These are phyloP conservation scores for Auxenochlorella pyrenoidosa DNA, from an alignment of 139 green algal species.

Conservation along the genomic window DNA sequence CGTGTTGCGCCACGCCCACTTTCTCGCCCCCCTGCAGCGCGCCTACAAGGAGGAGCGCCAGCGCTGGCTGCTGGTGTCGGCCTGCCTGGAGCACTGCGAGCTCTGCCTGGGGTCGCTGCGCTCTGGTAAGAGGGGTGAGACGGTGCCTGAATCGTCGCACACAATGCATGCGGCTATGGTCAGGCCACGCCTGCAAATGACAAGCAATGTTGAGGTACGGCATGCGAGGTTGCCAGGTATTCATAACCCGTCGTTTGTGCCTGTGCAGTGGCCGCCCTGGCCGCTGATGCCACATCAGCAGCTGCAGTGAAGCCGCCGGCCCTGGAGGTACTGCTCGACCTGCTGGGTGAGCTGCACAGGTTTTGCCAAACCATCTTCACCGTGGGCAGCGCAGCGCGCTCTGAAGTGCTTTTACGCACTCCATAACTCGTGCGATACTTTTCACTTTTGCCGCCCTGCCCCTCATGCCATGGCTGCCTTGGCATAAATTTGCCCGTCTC, in stretches of 20 bases:
- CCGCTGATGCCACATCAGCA: slow-evolving; percentile 3
- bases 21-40: background rate
- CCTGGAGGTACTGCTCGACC: slow-evolving; percentile 68
- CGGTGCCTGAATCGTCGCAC: too few relatives aligned
- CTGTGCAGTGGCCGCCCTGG: slow-evolving; percentile 13
- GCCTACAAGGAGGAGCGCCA: slow-evolving; percentile 59
- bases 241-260: background rate
- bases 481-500: background rate
- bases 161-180: too few relatives aligned
- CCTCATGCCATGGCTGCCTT: too few relatives aligned
- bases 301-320: slow-evolving; percentile 35
- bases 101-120: slow-evolving; percentile 36
- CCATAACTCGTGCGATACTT: too few relatives aligned
- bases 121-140: background rate
- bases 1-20: background rate
- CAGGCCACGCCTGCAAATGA: too few relatives aligned
- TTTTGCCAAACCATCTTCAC: too few relatives aligned
- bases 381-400: too few relatives aligned
- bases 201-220: too few relatives aligned
- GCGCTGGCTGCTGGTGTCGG: slow-evolving; percentile 77
- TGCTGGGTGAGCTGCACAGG: slow-evolving; percentile 53
- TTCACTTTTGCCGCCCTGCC: too few relatives aligned
- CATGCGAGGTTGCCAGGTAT: too few relatives aligned
- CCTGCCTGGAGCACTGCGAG: slow-evolving; percentile 67
- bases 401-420: too few relatives aligned